Evolutionary conservation across 2,329 filamentous ascomycete species (phyloP).

Genomic region (Botrytis elliptica): DNA sequence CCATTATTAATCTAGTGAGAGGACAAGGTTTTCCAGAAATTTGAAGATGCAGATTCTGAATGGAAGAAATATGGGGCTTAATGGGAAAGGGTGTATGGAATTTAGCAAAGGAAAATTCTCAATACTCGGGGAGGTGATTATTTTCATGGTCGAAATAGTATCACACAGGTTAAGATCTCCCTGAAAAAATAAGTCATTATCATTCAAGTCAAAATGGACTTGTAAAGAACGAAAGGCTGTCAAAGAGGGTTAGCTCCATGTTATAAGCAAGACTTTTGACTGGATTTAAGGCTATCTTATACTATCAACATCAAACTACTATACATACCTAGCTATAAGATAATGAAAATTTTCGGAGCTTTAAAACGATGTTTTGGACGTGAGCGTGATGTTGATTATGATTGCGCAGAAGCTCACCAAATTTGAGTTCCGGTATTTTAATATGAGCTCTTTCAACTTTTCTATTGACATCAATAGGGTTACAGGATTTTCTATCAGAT

Average conservation of each 20-base stretch:
- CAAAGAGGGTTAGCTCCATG: background rate
- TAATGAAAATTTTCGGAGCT: background rate
- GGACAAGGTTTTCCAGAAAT: background rate
- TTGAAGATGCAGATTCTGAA: background rate
- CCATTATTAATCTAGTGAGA: background rate
- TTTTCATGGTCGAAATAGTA: background rate
- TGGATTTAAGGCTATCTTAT: background rate
- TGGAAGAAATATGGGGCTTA: background rate
- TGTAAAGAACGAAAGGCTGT: background rate
- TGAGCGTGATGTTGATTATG: background rate
- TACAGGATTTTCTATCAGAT: too few species aligned
- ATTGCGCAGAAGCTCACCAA: background rate
- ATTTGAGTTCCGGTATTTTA: background rate
- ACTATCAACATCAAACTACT: background rate
- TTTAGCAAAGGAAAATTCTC: background rate
- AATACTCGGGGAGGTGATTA: background rate
- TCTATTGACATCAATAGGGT: background rate
- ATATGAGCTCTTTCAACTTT: background rate
- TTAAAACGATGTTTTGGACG: background rate
- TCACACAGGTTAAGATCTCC: too few species aligned
- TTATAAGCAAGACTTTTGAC: background rate
- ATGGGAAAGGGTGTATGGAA: background rate
- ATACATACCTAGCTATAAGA: background rate
- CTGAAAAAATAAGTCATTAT: background rate
- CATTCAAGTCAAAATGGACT: background rate